Evolutionary conservation across 2,329 filamentous ascomycete genomes (phyloP).

Genomic region (Ustulina deusta): DNA sequence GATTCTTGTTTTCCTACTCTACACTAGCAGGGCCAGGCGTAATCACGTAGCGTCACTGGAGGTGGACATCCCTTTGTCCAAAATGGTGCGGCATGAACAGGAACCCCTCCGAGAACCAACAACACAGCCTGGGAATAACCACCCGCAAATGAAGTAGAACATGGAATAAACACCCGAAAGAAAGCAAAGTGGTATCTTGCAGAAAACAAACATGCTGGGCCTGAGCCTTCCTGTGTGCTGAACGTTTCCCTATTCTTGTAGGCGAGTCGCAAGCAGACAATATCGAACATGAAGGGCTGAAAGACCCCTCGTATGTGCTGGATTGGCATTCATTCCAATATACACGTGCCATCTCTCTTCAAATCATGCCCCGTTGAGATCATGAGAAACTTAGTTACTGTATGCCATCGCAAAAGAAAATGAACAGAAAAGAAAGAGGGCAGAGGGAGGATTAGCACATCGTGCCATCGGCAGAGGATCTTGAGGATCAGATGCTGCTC

Average conservation of each 20-base stretch:
- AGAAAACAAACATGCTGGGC: slow-evolving; percentile 42
- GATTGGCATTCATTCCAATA: slow-evolving; percentile 40
- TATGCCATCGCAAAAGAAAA: slow-evolving; percentile 39
- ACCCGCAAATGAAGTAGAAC: slow-evolving; percentile 18
- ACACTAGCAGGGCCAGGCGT: slow-evolving; percentile 6
- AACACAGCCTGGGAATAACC: slow-evolving; percentile 12
- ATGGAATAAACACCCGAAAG: slow-evolving; percentile 27
- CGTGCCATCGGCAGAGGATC: slow-evolving; percentile 15
- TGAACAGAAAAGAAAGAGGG: slow-evolving; percentile 36
- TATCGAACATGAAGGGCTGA: slow-evolving; percentile 26
- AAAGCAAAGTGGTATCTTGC: slow-evolving; percentile 48
- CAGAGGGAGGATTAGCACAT: slow-evolving; percentile 27
- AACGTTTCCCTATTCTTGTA: slow-evolving; percentile 27
- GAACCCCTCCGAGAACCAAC: slow-evolving; percentile 7
- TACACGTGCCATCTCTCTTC: slow-evolving; percentile 46
- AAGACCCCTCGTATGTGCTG: slow-evolving; percentile 27
- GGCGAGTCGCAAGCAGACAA: slow-evolving; percentile 32
- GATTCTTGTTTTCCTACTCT: slow-evolving; percentile 6
- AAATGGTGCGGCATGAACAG: slow-evolving; percentile 15
- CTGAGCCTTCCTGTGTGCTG: slow-evolving; percentile 40
- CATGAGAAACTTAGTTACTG: slow-evolving; percentile 39
- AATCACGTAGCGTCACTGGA: neutral
- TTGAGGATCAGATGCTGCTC: slow-evolving; percentile 24
- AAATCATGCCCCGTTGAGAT: slow-evolving; percentile 49
- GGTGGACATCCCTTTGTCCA: slow-evolving; percentile 31